Evolutionary conservation across 805 yeast genomes (phyloP).

Genomic region (Saccharomycopsis fodiens): DNA sequence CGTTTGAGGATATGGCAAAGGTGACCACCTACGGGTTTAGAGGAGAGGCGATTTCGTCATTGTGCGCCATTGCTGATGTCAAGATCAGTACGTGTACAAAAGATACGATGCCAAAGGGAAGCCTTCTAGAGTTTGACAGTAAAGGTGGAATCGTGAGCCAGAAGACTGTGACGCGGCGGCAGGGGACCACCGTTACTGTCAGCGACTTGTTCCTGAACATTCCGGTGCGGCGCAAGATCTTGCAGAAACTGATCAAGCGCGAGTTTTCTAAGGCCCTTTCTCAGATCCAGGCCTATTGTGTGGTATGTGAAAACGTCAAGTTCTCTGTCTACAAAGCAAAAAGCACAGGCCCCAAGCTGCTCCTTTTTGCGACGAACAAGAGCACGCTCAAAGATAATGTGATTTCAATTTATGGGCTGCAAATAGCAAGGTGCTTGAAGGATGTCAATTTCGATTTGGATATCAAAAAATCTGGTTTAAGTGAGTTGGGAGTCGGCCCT

Average conservation of each 20-base stretch:
- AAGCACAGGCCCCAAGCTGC: constrained; percentile 30
- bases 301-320: constrained; percentile 51
- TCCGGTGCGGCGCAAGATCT: constrained; percentile 78
- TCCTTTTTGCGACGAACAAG: constrained; percentile 44
- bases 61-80: constrained; percentile 49
- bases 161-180: constrained; percentile 40
- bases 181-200: constrained; percentile 64
- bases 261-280: constrained; percentile 67
- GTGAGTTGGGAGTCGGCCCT: too few relatives aligned
- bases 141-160: constrained; percentile 42
- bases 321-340: constrained; percentile 50
- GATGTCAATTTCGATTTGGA: constrained; percentile 38
- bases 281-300: constrained; percentile 58
- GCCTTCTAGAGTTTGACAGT: constrained; percentile 43
- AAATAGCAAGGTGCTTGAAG: constrained; percentile 50
- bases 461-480: constrained; percentile 24
- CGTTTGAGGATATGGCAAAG: constrained; percentile 45
- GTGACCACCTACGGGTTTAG: constrained; percentile 64
- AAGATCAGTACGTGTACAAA: constrained; percentile 42
- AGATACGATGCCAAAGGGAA: constrained; percentile 48
- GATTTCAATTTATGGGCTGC: constrained; percentile 62
- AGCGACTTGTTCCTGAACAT: constrained; percentile 53
- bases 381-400: constrained; percentile 47
- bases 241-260: constrained; percentile 55
- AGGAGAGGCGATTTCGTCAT: constrained; percentile 73